Evolutionary conservation across 805 yeast genomes (phyloP), one percentile per base, ranked within the genome.

Genomic region (Candida takata): DNA sequence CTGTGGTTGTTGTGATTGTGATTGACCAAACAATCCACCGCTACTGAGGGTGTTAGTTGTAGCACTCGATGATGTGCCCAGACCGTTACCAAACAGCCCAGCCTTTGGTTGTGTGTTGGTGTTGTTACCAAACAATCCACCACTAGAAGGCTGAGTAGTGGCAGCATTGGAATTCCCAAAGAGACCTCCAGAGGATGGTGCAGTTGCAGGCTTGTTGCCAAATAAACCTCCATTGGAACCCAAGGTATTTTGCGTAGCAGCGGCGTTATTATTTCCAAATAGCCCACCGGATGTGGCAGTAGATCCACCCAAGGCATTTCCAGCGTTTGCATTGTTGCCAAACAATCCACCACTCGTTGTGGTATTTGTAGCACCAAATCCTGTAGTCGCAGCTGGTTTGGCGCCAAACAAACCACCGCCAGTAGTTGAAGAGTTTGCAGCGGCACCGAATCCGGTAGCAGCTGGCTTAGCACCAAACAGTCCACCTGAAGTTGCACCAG

Each of bases 381-480:
- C 35, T 7, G 42, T 29, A 7, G 38, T 19, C 6, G 34, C 24
- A n/a, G 45, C 42, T 14, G 45, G 42, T 34, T 60, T 52, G 24
- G 56, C 50, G 21, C 76, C 76, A 49, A 72, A 72, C 24, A 61
- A 51, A 6, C 69, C 67, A 20, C 62, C 65, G 16, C 57, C 54
- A 10, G 61, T 47, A 10, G 47, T 51, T 8, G 58, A 48, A 13
- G 45, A 41, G 18, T 51, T 54, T 11, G 51, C 47, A 16, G 56
- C 47, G 13, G 55, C 47, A 15, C 69, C 68, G 42, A 62, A 62
- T 18, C 62, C 47, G 4, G 60, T 57, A 26, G 30, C 24, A 29
- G 38, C 40, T 17, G 35, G 50, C 31, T 38, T 43, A 11, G 33
- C 44, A 19, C 64, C 65, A 46, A 61, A 60, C 23, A 57, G 41